These are phyloP conservation scores for Salix arbutifolia DNA, from an alignment of 345 rosid genomes.

Conservation along the genomic window DNA sequence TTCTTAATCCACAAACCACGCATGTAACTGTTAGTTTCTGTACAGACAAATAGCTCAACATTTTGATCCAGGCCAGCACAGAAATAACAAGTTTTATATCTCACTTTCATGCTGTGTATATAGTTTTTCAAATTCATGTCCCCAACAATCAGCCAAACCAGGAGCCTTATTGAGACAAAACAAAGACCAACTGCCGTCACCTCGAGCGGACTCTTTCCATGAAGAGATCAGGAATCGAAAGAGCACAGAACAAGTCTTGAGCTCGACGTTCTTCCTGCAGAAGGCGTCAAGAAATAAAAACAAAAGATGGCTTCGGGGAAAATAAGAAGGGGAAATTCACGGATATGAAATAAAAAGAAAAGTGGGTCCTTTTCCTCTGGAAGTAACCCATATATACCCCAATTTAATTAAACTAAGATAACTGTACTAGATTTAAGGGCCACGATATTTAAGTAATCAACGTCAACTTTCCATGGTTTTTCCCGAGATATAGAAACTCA, in stretches of 20 bases:
- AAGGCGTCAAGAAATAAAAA: neutral
- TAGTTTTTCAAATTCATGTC: constrained; percentile 22
- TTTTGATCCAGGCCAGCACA: neutral
- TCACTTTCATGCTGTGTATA: constrained; percentile 21
- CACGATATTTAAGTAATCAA: neutral
- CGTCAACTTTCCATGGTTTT: constrained; percentile 74
- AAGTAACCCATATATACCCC: neutral
- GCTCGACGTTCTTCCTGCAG: constrained; percentile 74
- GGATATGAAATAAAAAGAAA: neutral
- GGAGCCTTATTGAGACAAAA: constrained; percentile 33
- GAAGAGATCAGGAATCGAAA: constrained; percentile 75
- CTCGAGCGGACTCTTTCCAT: constrained; percentile 30
- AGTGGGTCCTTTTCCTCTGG: neutral
- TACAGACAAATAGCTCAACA: neutral
- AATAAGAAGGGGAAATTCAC: neutral
- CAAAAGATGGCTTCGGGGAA: neutral
- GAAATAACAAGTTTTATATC: constrained; percentile 1
- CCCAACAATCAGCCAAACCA: constrained; percentile 36
- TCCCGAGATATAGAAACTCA: constrained; percentile 65
- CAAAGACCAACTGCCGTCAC: constrained; percentile 28
- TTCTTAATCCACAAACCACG: constrained; percentile 2
- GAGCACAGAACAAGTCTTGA: constrained; percentile 73
- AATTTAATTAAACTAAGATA: neutral
- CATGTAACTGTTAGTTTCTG: neutral
- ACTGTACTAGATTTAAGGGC: neutral